Conservation (phyloP, 1,284 basidiomycete genomes). For the Athelia sp. region DNA sequence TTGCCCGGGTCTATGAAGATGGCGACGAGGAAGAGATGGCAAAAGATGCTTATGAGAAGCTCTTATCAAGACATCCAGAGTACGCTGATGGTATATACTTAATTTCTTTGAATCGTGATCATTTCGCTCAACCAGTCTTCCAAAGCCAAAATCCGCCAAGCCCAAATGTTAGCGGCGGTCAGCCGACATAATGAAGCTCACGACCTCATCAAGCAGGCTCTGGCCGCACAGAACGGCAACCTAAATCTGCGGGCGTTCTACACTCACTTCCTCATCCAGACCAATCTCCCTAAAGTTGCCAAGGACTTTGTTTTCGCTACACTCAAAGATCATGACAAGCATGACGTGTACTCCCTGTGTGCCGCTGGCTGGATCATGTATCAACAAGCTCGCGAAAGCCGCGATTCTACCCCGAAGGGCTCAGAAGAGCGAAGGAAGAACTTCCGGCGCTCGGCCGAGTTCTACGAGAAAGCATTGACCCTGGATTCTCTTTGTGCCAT, state of each 20-base stretch:
- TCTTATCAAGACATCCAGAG: conserved; percentile 84
- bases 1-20: conserved; percentile 86
- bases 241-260: conserved; percentile 35
- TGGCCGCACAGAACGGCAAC: conserved; percentile 48
- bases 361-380: conserved; percentile 85
- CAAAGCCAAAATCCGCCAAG: conserved; percentile 85
- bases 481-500: conserved; percentile 81
- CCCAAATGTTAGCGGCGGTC: conserved; percentile 66
- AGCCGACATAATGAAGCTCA: conserved; percentile 79
- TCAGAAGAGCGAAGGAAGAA: conserved; percentile 70
- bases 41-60: conserved; percentile 79
- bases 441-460: conserved; percentile 81
- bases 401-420: conserved; percentile 51
- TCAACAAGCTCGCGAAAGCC: conserved; percentile 76
- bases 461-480: conserved; percentile 84
- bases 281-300: conserved; percentile 64
- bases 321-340: conserved; percentile 76
- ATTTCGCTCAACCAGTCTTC: conserved; percentile 6
- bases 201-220: conserved; percentile 81
- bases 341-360: conserved; percentile 88
- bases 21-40: conserved; percentile 68
- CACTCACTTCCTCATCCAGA: conserved; percentile 79
- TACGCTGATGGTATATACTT: conserved; percentile 94
- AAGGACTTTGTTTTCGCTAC: conserved; percentile 85
- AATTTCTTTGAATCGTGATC: conserved; percentile 2